Evolutionary conservation across 208 protist species (phyloP).

Genomic region (Trypanosoma melophagium): DNA sequence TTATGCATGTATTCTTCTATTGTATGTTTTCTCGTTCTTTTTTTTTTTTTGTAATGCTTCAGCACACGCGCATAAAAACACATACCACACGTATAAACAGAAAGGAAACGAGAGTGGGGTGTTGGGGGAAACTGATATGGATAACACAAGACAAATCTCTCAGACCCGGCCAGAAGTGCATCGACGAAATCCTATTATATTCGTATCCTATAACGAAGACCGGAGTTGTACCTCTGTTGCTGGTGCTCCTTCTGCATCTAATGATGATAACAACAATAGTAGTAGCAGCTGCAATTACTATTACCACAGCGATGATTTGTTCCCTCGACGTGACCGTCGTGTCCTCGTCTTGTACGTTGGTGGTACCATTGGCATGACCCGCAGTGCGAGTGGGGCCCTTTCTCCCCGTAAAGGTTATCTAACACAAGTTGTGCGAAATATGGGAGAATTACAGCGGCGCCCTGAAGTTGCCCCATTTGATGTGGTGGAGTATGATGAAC

Average conservation of each 20-base stretch:
- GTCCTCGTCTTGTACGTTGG: conserved; percentile 87
- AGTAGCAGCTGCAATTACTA: too few species aligned
- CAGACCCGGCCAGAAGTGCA: too few species aligned
- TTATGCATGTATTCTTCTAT: background rate
- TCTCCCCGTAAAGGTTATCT: conserved; percentile 72
- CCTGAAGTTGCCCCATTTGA: conserved; percentile 68
- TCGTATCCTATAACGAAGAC: conserved; percentile 14
- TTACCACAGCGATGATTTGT: conserved; percentile 5
- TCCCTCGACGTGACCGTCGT: conserved; percentile 12
- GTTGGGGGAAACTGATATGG: background rate
- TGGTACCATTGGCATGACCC: conserved; percentile 90
- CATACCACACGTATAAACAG: too few species aligned
- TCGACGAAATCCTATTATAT: conserved; percentile 6
- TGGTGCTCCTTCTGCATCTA: too few species aligned
- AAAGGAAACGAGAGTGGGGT: too few species aligned
- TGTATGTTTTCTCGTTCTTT: background rate
- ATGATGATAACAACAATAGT: too few species aligned
- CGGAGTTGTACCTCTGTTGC: too few species aligned
- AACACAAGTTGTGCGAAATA: conserved; percentile 56
- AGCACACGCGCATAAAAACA: background rate
- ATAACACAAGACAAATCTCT: background rate
- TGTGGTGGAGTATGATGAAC: conserved; percentile 73
- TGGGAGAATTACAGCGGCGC: conserved; percentile 48
- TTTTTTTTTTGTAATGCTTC: background rate
- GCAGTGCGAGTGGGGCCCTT: conserved; percentile 57